Evolutionary conservation across 2,329 filamentous ascomycete species (phyloP), one percentile per base, ranked within the genome.

Genomic region (Lecanicillium sp.): DNA sequence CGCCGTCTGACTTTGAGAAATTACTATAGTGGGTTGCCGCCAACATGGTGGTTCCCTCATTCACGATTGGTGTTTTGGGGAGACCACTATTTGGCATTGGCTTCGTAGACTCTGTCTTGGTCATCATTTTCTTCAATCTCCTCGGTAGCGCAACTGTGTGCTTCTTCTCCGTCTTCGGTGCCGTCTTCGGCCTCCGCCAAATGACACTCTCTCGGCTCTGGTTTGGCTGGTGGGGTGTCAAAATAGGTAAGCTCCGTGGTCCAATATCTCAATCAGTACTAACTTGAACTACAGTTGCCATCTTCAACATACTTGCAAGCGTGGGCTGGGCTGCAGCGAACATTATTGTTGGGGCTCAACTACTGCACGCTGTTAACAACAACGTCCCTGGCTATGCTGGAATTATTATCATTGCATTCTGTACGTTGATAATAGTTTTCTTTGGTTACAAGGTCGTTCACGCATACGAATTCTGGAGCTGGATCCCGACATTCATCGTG

Each of bases 371-470:
- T 1, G 77, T 87, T 41, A 86, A 85, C 55, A 49, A 56, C 37
- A 57, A 73, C 42, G 74, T 87, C 39, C 81, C 83, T 3, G 81
- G 80, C 35, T 85, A 65, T 56, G 83, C 79, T 5, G 83, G 83
- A 18, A 82, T 89, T 47, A 59, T 88, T 35, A 74, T 86, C 49
- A 84, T 88, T 50, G 74, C 80, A 9, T 55, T 78, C 37, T 73
- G 71, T 47, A 86, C 83, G 0, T 71, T 86, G 37, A 40, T 80
- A 40, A 70, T 89, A 48, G 83, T 77, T 32, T 70, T 83, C 33
- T 84, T 86, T 53, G 84, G 84, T 30, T 88, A 88, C 66, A 79
- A 77, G 51, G 65, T 86, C 28, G 80, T 89, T 2, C 84, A 88
- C 60, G 58, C 62, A 4, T 89, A 88, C 63, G 83, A 88, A 54